Conservation (phyloP, 2,329 filamentous ascomycete genomes). For the Colletotrichum cuscutae region DNA sequence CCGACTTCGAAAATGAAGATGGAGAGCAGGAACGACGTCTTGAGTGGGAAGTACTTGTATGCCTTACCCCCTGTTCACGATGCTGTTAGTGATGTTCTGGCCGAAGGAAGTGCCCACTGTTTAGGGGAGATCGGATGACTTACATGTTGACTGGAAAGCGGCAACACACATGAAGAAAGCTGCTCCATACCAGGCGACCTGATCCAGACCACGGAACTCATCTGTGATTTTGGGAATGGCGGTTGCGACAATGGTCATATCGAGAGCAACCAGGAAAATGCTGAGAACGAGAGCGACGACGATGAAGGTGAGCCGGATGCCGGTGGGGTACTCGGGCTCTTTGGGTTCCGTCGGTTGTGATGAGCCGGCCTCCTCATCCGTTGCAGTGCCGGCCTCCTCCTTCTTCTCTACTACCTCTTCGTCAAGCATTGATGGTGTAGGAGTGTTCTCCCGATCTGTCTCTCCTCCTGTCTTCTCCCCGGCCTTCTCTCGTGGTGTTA, state of each 20-base stretch:
- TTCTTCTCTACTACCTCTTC: conserved; percentile 24
- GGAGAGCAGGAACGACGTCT: conserved; percentile 57
- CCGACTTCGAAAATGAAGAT: conserved; percentile 66
- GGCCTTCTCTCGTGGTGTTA: conserved; percentile 9
- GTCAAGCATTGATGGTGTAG: conserved; percentile 27
- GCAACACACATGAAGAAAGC: conserved; percentile 63
- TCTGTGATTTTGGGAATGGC: conserved; percentile 67
- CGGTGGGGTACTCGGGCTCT: conserved; percentile 51
- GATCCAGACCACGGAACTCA: conserved; percentile 60
- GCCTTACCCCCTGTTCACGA: conserved; percentile 53
- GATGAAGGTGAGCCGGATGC: conserved; percentile 53
- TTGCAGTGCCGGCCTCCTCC: conserved; percentile 16
- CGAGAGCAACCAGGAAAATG: conserved; percentile 61
- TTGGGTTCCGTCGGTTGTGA: conserved; percentile 25
- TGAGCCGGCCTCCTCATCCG: conserved; percentile 30
- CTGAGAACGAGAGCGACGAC: conserved; percentile 57
- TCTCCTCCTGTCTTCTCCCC: conserved; percentile 11
- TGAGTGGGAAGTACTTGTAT: conserved; percentile 63
- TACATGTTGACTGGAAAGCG: conserved; percentile 53
- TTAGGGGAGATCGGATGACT: conserved; percentile 32
- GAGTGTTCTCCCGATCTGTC: conserved; percentile 23
- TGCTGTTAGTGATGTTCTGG: conserved; percentile 39
- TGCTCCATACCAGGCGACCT: conserved; percentile 69
- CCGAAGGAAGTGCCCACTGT: conserved; percentile 20
- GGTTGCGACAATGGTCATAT: conserved; percentile 66